These are phyloP conservation scores for Rhododendron molle DNA, from an alignment of 148 eudicot genomes.

Conservation along the genomic window DNA sequence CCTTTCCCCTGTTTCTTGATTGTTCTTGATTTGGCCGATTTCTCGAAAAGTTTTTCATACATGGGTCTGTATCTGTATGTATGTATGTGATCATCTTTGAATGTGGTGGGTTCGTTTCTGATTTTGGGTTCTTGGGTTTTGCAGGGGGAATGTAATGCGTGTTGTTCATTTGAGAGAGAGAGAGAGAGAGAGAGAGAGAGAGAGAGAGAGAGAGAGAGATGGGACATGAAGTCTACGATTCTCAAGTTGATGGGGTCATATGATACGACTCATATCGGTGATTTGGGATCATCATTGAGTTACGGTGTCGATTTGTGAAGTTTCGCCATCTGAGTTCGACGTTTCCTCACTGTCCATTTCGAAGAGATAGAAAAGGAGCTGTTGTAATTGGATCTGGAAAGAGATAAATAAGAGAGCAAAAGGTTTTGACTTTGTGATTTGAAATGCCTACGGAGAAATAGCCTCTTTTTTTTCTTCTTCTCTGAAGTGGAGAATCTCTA, in stretches of 20 bases:
- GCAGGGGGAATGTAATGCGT: background rate
- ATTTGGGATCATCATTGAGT: background rate
- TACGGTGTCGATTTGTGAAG: background rate
- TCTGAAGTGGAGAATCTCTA: too few relatives aligned
- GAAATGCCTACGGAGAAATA: background rate
- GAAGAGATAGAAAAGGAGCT: background rate
- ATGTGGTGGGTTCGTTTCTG: background rate
- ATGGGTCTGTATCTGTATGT: background rate
- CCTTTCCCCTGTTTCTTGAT: background rate
- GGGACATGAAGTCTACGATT: background rate
- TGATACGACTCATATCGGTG: background rate
- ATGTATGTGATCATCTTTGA: background rate
- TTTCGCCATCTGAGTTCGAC: background rate
- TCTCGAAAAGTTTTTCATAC: background rate
- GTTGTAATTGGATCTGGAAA: conserved; percentile 6
- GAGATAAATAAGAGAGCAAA: background rate
- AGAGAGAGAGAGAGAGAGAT: background rate
- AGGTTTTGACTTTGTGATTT: background rate
- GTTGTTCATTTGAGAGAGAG: background rate
- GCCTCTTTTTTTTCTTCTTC: background rate
- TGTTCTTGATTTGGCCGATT: background rate
- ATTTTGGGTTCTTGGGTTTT: background rate
- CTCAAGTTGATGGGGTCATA: background rate
- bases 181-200: conserved; percentile 1
- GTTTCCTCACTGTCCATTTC: background rate